These are phyloP conservation scores for Tripterygium wilfordii DNA, from an alignment of 177 flowering plant genomes.

Conservation along the genomic window DNA sequence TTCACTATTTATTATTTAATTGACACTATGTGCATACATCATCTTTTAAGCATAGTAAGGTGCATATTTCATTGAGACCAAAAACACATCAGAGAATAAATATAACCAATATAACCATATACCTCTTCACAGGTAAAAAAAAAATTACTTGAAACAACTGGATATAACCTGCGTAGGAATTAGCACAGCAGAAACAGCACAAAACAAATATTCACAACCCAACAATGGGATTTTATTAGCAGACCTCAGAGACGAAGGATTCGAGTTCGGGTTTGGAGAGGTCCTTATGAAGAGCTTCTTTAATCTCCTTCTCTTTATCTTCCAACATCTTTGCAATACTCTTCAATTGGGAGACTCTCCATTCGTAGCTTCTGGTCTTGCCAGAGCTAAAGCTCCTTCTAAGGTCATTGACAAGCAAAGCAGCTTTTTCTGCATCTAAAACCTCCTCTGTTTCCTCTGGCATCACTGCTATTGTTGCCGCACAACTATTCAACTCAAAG, in stretches of 20 bases:
- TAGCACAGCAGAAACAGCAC: too few species aligned
- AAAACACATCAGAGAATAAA: background rate
- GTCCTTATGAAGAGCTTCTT: slow-evolving; percentile 30
- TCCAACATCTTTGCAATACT: slow-evolving; percentile 26
- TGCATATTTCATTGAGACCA: background rate
- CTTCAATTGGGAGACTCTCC: slow-evolving; percentile 36
- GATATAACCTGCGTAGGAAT: too few species aligned
- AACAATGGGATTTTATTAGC: too few species aligned
- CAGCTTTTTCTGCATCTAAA: slow-evolving; percentile 21
- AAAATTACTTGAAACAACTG: background rate
- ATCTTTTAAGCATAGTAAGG: background rate
- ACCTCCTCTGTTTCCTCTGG: slow-evolving; percentile 9
- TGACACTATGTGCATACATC: background rate
- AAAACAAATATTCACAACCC: too few species aligned
- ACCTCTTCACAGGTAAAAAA: background rate
- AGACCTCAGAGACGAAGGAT: slow-evolving; percentile 37
- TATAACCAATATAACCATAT: too few species aligned
- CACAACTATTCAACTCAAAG: too few species aligned
- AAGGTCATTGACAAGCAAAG: slow-evolving; percentile 25
- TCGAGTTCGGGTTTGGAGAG: slow-evolving; percentile 38
- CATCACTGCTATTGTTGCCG: slow-evolving; percentile 12
- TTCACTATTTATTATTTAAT: too few species aligned
- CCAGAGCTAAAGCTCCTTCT: slow-evolving; percentile 24
- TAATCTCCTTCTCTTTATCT: slow-evolving; percentile 32
- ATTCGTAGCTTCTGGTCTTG: slow-evolving; percentile 33